A percentile compares a stretch with the other conserved stretches of the same genome.
Evolutionary conservation across 1,284 basidiomycete species (phyloP).

Genomic region (Malassezia yamatoensis): DNA sequence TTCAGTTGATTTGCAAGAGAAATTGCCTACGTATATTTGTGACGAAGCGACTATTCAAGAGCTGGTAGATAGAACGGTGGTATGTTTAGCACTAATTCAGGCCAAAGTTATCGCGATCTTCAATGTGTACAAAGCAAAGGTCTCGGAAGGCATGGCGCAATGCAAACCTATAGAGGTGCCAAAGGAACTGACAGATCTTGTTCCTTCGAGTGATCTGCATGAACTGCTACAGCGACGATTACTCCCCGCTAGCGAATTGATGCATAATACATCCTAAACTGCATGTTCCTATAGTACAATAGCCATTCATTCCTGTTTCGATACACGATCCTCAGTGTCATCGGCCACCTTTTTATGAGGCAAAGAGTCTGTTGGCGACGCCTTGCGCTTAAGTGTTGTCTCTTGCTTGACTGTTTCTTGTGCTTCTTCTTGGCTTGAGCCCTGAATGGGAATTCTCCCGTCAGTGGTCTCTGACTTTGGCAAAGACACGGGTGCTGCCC

Average conservation of each 20-base stretch:
- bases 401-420: background rate
- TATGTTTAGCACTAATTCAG: background rate
- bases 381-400: constrained; percentile 5
- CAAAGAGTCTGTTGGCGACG: background rate
- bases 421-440: background rate
- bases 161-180: background rate
- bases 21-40: background rate
- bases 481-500: background rate
- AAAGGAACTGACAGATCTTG: background rate
- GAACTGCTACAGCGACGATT: background rate
- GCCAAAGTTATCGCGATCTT: background rate
- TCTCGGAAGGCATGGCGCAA: background rate
- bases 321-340: background rate
- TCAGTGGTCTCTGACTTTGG: too few relatives aligned
- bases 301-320: background rate
- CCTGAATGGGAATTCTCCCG: too few relatives aligned
- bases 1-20: background rate
- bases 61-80: background rate
- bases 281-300: background rate
- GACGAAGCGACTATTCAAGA: background rate
- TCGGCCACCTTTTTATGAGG: background rate
- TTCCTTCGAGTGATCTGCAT: background rate
- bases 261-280: background rate
- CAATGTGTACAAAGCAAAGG: background rate
- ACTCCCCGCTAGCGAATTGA: background rate